Evolutionary conservation across 768 basidiomycete species (phyloP).

Genomic region (Boletus insuetus): DNA sequence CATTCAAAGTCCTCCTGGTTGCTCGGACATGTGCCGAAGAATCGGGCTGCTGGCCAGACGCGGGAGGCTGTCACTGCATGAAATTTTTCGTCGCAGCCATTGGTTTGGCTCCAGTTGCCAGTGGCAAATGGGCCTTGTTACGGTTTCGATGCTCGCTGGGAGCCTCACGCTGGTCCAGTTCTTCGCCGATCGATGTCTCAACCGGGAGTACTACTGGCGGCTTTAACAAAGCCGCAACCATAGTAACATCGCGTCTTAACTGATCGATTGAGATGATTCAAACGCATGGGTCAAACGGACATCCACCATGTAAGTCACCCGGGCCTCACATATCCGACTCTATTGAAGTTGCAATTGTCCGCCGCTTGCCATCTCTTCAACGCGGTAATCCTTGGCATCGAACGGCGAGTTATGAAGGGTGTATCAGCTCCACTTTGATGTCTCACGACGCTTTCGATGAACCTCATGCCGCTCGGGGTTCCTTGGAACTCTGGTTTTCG

Average conservation of each 20-base stretch:
- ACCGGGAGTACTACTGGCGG: neutral
- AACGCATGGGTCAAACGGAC: no score
- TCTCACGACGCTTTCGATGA: neutral
- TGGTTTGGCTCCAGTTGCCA: no score
- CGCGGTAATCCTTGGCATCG: neutral
- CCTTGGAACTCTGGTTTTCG: conserved; percentile 45
- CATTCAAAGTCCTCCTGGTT: no score
- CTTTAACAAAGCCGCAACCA: neutral
- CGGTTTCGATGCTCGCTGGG: no score
- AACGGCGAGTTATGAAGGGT: neutral
- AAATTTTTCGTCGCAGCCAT: no score
- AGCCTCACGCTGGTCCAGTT: no score
- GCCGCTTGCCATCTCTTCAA: neutral
- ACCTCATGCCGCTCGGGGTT: conserved; percentile 41
- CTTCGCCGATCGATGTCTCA: no score
- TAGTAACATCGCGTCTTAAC: neutral
- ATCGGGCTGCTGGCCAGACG: no score
- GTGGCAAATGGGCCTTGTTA: no score
- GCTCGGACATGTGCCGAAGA: no score
- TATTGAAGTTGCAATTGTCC: neutral
- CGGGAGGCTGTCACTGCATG: no score
- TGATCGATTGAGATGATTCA: no score
- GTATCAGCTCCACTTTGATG: neutral
- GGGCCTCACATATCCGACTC: neutral
- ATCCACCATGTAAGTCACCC: neutral